Base-by-base conservation (phyloP, 371 early-diverging fungal genomes). In the Mortierella sp. region DNA sequence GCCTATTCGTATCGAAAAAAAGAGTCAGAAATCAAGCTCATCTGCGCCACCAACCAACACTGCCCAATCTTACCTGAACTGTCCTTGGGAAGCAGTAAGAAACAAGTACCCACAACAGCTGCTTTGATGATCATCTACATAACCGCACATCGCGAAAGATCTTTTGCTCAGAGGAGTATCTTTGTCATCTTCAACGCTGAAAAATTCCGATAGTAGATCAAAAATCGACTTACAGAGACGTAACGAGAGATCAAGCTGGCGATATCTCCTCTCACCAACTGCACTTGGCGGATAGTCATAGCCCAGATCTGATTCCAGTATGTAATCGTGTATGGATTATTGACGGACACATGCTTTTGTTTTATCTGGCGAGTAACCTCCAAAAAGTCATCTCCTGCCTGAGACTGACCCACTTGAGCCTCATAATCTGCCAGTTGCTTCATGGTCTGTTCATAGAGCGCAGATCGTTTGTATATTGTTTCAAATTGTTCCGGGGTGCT, bases 91-190 rank as follows among this genome's bases (percentile, higher is more conserved):
- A 91, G 65, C 52, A 79, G 65, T 56, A 83, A 86, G 71, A 90
- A 92, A 46, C 88, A 84, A 7, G 90, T 88, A 12, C 90, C 91
- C 54, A 87, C 85, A 51, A 92, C 87, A n/a, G 90, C 67, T 42
- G 88, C 87, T 83, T 88, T 87, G 54, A 89, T 78, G 14, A 88
- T 42, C 64, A 34, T 34, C 34, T 34, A 34, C n/a, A n/a, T n/a
- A n/a, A n/a, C n/a, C n/a, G n/a, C n/a, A n/a, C n/a, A n/a, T n/a
- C n/a, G n/a, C n/a, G n/a, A n/a, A n/a, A n/a, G n/a, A n/a, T 45
- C n/a, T 45, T 12, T 45, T 12, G 10, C 19, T 18, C 18, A 18
- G 6, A 46, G 6, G 26, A 12, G 7, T 50, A 18, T 41, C 28
- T n/a, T n/a, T n/a, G n/a, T n/a, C n/a, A n/a, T n/a, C n/a, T n/a